Base-by-base conservation (phyloP, 2,329 filamentous ascomycete genomes). In the Lachnellula subtilissima region DNA sequence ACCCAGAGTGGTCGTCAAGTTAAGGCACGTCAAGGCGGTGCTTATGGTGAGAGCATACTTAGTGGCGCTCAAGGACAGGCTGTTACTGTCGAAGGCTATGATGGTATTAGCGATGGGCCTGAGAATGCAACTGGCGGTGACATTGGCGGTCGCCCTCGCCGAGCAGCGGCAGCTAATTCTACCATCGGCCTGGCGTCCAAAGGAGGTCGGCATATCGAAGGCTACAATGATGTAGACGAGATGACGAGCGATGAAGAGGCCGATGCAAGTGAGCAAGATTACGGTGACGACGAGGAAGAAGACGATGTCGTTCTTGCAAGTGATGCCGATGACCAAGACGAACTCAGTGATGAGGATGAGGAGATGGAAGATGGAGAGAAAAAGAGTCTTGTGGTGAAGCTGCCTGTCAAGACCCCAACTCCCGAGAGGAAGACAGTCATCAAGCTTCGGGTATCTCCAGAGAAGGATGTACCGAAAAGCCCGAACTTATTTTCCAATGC, bases 1-100 rank as follows among this genome's bases (percentile, higher is more conserved):
- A 97, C 94, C 3, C 86, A 90, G 22, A 96, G 91, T 69, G 94
- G 94, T 22, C 85, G 94, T 22, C 91, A 96, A 69, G 85, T 96
- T 61, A 82, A 84, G 62, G 83, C 87, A 47, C 48, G 78, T 46
- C 71, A 77, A n/a, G 78, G 78, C 40, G 79, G 79, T n/a, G 62
- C 75, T 19, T 82, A 82, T 64, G 79, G 79, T 11, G 79, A 81
- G 66, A 74, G 72, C 35, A 67, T 86, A 55, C 74, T 86, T 15
- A 81, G 77, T 63, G 81, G 79, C 40, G 72, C 73, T 8, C 59
- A 63, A 36, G 53, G 48, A 23, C 12, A 47, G 37, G 54, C 48
- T 32, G 46, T 50, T 22, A 9, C 53, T 53, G 54, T 45, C 35
- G 76, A 73, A 23, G 75, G 73, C 45, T 72, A 73, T 19, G 73